phyloP scores from a whole-genome alignment of 2,329 filamentous ascomycete genomes.

The Verticillium nubilum region DNA sequence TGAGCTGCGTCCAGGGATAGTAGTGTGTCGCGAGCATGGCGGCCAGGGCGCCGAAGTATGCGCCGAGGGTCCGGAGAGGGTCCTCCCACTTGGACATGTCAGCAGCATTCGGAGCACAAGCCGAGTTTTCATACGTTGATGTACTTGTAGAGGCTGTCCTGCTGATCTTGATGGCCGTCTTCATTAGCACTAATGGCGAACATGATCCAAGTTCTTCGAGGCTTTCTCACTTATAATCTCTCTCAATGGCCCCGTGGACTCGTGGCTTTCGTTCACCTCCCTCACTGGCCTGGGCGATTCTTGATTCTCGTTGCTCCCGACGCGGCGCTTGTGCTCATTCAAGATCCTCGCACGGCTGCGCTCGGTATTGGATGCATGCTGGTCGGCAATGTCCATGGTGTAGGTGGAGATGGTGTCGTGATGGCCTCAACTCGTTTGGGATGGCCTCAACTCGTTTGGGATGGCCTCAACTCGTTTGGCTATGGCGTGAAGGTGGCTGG shows the following conservation, averaged over 20 bases:
- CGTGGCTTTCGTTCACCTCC: neutral
- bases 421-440: neutral
- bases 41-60: constrained; percentile 1
- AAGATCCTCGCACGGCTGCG: neutral
- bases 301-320: neutral
- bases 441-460: no score
- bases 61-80: constrained; percentile 3
- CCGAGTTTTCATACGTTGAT: constrained; percentile 1
- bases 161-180: neutral
- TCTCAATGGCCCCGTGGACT: neutral
- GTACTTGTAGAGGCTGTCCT: constrained; percentile 7
- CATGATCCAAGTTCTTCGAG: neutral
- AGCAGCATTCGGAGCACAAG: neutral
- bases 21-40: constrained; percentile 3
- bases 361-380: neutral
- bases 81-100: constrained; percentile 3
- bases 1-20: constrained; percentile 2
- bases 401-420: neutral
- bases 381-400: neutral
- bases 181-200: neutral
- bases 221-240: neutral
- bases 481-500: no score
- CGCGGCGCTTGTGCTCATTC: neutral
- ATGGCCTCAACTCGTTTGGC: no score
- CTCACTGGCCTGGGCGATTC: neutral